These are phyloP conservation scores for Elsinoe arachidis DNA, from an alignment of 2,329 filamentous ascomycete species.

Conservation along the genomic window DNA sequence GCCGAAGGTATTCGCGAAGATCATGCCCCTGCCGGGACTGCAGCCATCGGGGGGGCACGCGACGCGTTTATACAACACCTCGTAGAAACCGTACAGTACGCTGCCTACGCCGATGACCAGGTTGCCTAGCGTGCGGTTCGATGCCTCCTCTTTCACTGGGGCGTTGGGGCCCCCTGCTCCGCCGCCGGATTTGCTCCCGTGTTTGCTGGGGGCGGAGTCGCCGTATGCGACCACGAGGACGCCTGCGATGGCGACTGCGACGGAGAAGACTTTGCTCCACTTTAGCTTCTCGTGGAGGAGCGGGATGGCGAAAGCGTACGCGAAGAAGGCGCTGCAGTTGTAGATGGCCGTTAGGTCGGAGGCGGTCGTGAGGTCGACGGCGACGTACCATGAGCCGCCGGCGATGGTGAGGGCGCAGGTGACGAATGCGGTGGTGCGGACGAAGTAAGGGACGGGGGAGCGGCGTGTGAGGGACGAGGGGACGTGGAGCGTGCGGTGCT, in stretches of 20 bases:
- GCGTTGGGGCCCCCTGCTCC: constrained; percentile 41
- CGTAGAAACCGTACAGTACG: constrained; percentile 91
- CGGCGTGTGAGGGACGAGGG: constrained; percentile 37
- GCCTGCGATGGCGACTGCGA: constrained; percentile 76
- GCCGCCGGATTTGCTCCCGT: constrained; percentile 47
- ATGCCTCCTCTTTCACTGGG: constrained; percentile 44
- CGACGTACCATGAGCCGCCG: constrained; percentile 90
- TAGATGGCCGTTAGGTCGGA: constrained; percentile 96
- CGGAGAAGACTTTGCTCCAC: constrained; percentile 75
- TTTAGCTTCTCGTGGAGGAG: constrained; percentile 77
- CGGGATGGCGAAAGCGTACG: constrained; percentile 92
- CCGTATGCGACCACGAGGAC: constrained; percentile 95
- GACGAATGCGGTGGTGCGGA: constrained; percentile 69
- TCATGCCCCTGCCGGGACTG: constrained; percentile 76
- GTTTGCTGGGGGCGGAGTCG: constrained; percentile 48
- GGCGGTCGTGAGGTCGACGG: constrained; percentile 85
- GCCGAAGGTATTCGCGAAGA: constrained; percentile 91
- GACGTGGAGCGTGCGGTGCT: constrained; percentile 65
- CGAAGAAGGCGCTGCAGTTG: constrained; percentile 98
- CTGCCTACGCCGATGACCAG: constrained; percentile 84
- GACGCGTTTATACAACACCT: constrained; percentile 88
- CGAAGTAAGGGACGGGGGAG: constrained; percentile 62
- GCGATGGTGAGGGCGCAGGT: constrained; percentile 82
- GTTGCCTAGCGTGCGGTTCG: constrained; percentile 71
- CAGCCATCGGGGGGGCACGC: constrained; percentile 90